Evolutionary conservation across 352 stramenopile genomes (phyloP).

Genomic region (Phytophthora cactorum): DNA sequence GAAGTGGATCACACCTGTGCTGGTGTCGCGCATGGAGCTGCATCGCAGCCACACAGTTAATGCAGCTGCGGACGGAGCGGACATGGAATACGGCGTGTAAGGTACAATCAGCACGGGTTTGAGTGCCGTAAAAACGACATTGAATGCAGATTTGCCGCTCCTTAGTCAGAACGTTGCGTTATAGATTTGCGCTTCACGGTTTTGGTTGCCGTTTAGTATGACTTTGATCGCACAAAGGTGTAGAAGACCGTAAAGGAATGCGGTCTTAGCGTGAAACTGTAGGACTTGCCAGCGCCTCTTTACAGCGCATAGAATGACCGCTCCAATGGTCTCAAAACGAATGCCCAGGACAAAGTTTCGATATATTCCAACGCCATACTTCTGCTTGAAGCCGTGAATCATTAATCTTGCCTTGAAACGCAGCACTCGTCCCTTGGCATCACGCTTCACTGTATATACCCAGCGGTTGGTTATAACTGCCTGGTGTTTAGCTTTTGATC

Average conservation of each 20-base stretch:
- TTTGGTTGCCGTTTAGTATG: too few relatives aligned
- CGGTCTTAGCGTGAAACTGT: not conserved
- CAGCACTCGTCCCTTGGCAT: not conserved
- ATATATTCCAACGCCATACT: not conserved
- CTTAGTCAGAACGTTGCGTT: too few relatives aligned
- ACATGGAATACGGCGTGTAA: too few relatives aligned
- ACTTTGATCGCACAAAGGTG: too few relatives aligned
- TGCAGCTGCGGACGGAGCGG: too few relatives aligned
- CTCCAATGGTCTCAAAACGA: not conserved
- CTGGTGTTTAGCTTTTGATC: too few relatives aligned
- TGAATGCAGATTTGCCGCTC: too few relatives aligned
- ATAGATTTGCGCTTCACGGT: too few relatives aligned
- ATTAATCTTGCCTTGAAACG: not conserved
- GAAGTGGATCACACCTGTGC: too few relatives aligned
- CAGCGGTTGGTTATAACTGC: not conserved
- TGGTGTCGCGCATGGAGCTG: not conserved
- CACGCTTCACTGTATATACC: not conserved
- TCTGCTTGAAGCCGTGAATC: not conserved
- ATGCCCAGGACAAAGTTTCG: not conserved
- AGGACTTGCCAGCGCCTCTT: not conserved
- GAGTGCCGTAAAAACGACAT: too few relatives aligned
- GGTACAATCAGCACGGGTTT: too few relatives aligned
- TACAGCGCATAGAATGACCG: not conserved
- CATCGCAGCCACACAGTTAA: too few relatives aligned
- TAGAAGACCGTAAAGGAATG: conserved; percentile 1